Evolutionary conservation across 1,139 yeast genomes (phyloP).

Genomic region (Pneumocystis sp.): DNA sequence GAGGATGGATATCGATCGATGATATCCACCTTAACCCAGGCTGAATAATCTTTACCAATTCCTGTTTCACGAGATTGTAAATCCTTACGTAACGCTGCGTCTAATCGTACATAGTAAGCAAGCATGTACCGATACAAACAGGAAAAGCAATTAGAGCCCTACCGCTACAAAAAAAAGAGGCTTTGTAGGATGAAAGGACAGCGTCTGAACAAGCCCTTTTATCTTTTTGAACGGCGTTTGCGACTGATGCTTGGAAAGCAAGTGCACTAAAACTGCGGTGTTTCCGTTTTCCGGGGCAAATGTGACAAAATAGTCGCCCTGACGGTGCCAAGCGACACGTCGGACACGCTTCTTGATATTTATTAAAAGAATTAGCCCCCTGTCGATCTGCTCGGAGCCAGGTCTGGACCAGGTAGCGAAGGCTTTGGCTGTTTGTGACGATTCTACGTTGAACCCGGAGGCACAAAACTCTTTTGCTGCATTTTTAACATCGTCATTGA

Average conservation of each 20-base stretch:
- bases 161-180: constrained; percentile 80
- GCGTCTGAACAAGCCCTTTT: constrained; percentile 89
- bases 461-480: constrained; percentile 41
- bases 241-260: constrained; percentile 84
- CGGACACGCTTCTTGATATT: constrained; percentile 57
- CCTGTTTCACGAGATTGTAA: constrained; percentile 80
- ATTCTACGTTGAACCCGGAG: constrained; percentile 33
- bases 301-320: constrained; percentile 91
- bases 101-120: neutral
- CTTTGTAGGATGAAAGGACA: constrained; percentile 90
- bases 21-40: constrained; percentile 97
- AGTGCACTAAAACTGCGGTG: constrained; percentile 84
- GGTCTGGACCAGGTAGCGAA: neutral
- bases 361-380: constrained; percentile 65
- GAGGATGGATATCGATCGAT: constrained; percentile 79
- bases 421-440: constrained; percentile 36
- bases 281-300: constrained; percentile 84
- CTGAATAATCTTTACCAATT: constrained; percentile 61
- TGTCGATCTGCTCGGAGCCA: constrained; percentile 48
- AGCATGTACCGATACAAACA: neutral
- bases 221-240: constrained; percentile 92
- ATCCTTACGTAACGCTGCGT: constrained; percentile 84
- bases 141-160: neutral
- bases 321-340: constrained; percentile 87
- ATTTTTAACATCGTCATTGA: constrained; percentile 88